phyloP scores from a whole-genome alignment of 2,329 filamentous ascomycete genomes.

The Colletotrichum agaves region DNA sequence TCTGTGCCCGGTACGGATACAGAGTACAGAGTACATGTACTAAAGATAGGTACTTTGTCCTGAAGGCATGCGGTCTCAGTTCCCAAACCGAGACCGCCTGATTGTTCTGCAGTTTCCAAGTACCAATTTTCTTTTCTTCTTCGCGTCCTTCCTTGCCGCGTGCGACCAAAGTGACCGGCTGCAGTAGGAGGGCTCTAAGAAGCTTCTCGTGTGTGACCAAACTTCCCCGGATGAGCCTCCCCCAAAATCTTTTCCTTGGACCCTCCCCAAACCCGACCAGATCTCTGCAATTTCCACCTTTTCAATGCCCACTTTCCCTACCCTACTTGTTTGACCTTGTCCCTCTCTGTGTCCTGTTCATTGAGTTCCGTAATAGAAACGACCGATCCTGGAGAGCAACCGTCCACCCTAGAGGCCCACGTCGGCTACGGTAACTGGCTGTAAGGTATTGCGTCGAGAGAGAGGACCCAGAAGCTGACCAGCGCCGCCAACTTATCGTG shows the following conservation, averaged over 20 bases:
- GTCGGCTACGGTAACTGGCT: conserved; percentile 8
- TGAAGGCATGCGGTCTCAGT: background rate
- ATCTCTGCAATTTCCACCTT: background rate
- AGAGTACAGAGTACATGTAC: background rate
- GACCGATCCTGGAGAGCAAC: conserved; percentile 11
- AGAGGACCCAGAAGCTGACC: background rate
- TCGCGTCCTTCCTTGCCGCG: conserved; percentile 1
- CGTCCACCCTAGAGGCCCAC: conserved; percentile 4
- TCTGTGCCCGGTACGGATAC: background rate
- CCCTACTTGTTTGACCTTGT: background rate
- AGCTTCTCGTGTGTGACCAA: conserved; percentile 32
- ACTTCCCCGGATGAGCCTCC: conserved; percentile 21
- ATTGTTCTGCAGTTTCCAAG: conserved; percentile 9
- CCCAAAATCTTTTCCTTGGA: conserved; percentile 4
- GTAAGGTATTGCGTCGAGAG: background rate
- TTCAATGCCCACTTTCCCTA: background rate
- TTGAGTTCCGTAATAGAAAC: conserved; percentile 11
- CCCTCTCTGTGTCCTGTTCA: conserved; percentile 1
- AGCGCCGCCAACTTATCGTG: conserved; percentile 25
- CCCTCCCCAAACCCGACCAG: background rate
- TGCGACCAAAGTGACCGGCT: conserved; percentile 24
- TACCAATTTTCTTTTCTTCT: background rate
- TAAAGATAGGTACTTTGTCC: background rate
- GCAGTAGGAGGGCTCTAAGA: conserved; percentile 8
- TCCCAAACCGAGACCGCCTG: conserved; percentile 9